Conservation (phyloP, 768 basidiomycete genomes). For the Chalciporus sphaerocephalus region DNA sequence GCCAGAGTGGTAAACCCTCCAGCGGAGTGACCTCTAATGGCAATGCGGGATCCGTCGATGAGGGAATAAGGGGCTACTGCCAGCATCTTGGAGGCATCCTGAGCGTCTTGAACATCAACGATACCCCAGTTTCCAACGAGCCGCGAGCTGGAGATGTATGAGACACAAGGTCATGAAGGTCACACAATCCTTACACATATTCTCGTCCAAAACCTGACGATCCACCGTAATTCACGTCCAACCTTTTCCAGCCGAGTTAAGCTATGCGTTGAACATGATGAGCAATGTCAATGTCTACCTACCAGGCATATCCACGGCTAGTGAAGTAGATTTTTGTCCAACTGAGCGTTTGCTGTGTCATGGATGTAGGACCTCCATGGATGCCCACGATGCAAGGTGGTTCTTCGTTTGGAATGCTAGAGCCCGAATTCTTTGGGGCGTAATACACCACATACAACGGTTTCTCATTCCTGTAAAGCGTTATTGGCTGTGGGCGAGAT, state of each 20-base stretch:
- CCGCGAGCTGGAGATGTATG: neutral
- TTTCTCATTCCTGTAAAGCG: slow-evolving; percentile 11
- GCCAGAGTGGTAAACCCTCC: slow-evolving; percentile 67
- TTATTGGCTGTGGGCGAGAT: slow-evolving; percentile 9
- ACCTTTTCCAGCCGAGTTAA: slow-evolving; percentile 41
- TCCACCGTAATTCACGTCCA: slow-evolving; percentile 74
- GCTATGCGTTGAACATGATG: slow-evolving; percentile 4
- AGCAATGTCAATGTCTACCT: slow-evolving; percentile 7
- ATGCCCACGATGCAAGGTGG: slow-evolving; percentile 63
- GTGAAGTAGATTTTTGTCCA: slow-evolving; percentile 63
- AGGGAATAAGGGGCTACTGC: slow-evolving; percentile 37
- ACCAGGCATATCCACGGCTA: slow-evolving; percentile 68
- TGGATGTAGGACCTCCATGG: slow-evolving; percentile 68
- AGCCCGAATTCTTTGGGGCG: slow-evolving; percentile 51
- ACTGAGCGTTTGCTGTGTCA: slow-evolving; percentile 41
- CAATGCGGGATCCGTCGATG: slow-evolving; percentile 57
- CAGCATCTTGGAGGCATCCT: slow-evolving; percentile 26
- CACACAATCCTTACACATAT: slow-evolving; percentile 43
- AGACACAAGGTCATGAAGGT: neutral
- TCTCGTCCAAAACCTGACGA: slow-evolving; percentile 66
- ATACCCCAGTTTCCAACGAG: slow-evolving; percentile 69
- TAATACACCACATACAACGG: slow-evolving; percentile 55
- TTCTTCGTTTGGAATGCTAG: slow-evolving; percentile 40
- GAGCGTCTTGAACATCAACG: slow-evolving; percentile 63
- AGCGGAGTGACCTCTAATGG: slow-evolving; percentile 67